Conservation (phyloP, 2,329 filamentous ascomycete genomes). For the Talaromyces atroroseus region DNA sequence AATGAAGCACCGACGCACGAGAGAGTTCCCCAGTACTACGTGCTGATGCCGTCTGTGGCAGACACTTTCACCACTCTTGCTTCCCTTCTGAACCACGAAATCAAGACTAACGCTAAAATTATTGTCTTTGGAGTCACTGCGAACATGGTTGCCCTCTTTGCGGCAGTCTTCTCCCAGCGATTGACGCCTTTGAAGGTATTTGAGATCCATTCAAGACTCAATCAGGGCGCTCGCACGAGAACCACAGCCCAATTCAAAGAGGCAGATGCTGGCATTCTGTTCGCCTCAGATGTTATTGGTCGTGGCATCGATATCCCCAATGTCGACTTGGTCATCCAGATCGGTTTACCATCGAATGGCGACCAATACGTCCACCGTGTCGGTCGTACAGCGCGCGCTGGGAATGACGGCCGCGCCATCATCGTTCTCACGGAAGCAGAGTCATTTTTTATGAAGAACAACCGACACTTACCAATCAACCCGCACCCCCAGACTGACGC, state of each 20-base stretch:
- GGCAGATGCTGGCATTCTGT: slow-evolving; percentile 92
- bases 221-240: slow-evolving; percentile 61
- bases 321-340: slow-evolving; percentile 99
- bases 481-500: background rate
- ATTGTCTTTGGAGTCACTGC: slow-evolving; percentile 98
- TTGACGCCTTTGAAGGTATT: slow-evolving; percentile 36
- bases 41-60: slow-evolving; percentile 97
- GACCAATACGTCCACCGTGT: slow-evolving; percentile 66
- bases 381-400: slow-evolving; percentile 88
- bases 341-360: slow-evolving; percentile 95
- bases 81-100: slow-evolving; percentile 99
- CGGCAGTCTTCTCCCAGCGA: slow-evolving; percentile 47
- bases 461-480: background rate
- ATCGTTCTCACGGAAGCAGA: slow-evolving; percentile 60
- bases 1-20: slow-evolving; percentile 98
- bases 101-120: slow-evolving; percentile 96
- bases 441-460: background rate
- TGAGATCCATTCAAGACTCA: slow-evolving; percentile 72
- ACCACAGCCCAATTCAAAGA: slow-evolving; percentile 59
- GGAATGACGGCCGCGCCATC: slow-evolving; percentile 75
- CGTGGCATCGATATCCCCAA: slow-evolving; percentile 99
- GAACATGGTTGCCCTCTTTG: slow-evolving; percentile 64
- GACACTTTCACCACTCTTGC: slow-evolving; percentile 99
- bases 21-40: slow-evolving; percentile 99
- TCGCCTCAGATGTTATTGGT: slow-evolving; percentile 93